These are phyloP conservation scores for Trichoderma simmonsii DNA, from an alignment of 2,329 filamentous ascomycete species.

Conservation along the genomic window DNA sequence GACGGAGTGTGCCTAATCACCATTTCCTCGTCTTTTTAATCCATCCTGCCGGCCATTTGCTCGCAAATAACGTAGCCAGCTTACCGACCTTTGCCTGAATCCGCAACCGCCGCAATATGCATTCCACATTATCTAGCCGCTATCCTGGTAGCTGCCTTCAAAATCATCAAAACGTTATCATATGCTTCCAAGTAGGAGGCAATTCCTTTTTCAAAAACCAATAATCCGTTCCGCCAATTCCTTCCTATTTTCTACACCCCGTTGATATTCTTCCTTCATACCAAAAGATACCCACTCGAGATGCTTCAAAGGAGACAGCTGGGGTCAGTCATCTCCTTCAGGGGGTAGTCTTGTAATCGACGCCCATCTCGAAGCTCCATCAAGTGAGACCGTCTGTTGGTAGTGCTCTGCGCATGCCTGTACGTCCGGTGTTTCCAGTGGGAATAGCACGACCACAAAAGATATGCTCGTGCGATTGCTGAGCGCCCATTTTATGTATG, in stretches of 20 bases:
- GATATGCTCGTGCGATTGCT: not conserved
- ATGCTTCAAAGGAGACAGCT: not conserved
- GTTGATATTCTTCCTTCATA: not conserved
- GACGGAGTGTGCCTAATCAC: not conserved
- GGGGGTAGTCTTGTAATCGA: not conserved
- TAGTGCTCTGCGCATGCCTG: not conserved
- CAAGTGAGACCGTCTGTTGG: not conserved
- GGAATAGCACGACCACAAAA: not conserved
- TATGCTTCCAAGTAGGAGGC: not conserved
- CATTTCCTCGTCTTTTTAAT: not conserved
- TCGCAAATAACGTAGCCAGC: not conserved
- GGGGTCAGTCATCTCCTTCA: not conserved
- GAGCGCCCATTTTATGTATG: not conserved
- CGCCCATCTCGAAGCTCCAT: not conserved
- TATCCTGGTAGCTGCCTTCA: not conserved
- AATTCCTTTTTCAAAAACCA: not conserved
- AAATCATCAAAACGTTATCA: conserved; percentile 7
- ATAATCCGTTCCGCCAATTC: not conserved
- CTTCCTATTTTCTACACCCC: not conserved
- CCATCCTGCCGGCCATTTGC: not conserved
- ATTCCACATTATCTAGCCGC: conserved; percentile 10
- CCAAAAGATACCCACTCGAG: not conserved
- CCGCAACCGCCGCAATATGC: conserved; percentile 3
- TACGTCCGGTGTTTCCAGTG: not conserved
- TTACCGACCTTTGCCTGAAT: not conserved